Evolutionary conservation across 495 filamentous ascomycete species (phyloP).

Genomic region (Hyaloscypha hepaticicola): DNA sequence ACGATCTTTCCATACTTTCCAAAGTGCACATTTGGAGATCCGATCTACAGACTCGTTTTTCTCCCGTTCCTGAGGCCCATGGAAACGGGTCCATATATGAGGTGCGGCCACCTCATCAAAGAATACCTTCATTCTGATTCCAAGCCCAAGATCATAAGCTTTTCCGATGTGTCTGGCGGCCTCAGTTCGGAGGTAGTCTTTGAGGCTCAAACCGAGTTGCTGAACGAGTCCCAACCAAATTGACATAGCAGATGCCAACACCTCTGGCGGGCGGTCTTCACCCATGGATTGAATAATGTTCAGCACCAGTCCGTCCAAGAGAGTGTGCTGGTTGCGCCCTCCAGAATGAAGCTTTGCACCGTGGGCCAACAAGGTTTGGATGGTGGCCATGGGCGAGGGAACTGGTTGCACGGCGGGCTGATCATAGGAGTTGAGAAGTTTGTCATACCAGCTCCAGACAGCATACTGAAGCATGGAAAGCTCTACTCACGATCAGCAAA

Average conservation of each 20-base stretch:
- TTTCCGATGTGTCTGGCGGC: background rate
- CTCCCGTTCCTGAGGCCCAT: background rate
- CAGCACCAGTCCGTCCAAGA: background rate
- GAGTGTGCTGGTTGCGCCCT: background rate
- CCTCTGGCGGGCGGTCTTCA: background rate
- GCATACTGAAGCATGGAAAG: constrained; percentile 4
- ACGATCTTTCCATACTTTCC: background rate
- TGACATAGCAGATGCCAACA: background rate
- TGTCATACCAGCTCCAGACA: background rate
- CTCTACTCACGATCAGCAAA: background rate
- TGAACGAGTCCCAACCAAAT: background rate
- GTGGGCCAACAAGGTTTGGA: background rate
- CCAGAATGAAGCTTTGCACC: background rate
- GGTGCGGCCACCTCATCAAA: background rate
- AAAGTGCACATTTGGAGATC: background rate
- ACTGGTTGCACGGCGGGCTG: background rate
- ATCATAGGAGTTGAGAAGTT: background rate
- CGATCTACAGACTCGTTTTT: background rate
- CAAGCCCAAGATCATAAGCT: background rate
- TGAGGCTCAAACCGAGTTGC: background rate
- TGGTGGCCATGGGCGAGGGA: background rate
- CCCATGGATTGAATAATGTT: background rate
- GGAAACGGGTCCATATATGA: background rate
- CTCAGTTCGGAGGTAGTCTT: background rate
- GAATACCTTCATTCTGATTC: background rate